Percentiles rank a stretch among this genome's conserved stretches.
Evolutionary conservation across 129 eudicot genomes (phyloP).

Genomic region (Tagetes patula): DNA sequence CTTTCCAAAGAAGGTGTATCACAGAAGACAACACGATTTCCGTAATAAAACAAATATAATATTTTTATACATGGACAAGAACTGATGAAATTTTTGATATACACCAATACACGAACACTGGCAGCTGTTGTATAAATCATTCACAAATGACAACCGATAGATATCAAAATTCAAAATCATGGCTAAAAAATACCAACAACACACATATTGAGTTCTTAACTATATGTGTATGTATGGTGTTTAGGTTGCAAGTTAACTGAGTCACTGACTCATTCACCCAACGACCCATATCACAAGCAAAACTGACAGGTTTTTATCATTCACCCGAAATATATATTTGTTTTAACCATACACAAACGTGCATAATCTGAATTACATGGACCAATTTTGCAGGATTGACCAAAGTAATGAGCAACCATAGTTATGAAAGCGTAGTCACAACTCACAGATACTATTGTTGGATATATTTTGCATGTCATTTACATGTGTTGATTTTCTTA

Average conservation of each 20-base stretch:
- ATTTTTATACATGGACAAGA: no score
- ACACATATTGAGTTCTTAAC: not conserved
- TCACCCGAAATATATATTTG: not conserved
- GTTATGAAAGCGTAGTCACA: not conserved
- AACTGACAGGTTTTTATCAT: not conserved
- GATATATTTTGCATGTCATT: not conserved
- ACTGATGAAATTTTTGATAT: not conserved
- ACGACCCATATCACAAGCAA: not conserved
- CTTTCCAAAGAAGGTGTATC: no score
- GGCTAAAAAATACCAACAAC: not conserved
- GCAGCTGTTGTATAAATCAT: not conserved
- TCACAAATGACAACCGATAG: not conserved
- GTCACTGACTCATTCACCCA: not conserved
- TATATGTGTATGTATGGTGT: no score
- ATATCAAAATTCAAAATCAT: no score
- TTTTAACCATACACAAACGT: not conserved
- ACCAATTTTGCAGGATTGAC: not conserved
- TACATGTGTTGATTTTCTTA: not conserved
- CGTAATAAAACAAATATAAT: no score
- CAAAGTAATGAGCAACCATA: no score
- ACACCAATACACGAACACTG: not conserved
- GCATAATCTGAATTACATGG: not conserved
- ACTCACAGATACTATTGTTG: no score
- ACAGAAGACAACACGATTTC: no score
- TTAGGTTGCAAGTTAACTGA: no score